Evolutionary conservation across 331 rosid species (phyloP).

Genomic region (Acacia pycnantha): DNA sequence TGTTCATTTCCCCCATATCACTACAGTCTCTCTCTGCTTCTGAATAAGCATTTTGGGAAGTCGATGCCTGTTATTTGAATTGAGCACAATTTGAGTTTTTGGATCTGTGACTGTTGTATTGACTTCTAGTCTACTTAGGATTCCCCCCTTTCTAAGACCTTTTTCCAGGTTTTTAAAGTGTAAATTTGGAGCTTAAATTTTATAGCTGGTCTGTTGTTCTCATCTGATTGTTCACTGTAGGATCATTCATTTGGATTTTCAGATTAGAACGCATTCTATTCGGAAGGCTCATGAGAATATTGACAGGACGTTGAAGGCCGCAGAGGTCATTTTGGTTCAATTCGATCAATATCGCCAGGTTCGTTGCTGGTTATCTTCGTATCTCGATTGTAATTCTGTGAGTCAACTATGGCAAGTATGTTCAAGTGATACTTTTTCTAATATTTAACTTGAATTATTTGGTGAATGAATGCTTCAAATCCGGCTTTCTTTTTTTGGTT

Average conservation of each 20-base stretch:
- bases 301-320: conserved; percentile 86
- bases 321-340: conserved; percentile 80
- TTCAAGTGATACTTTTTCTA: not conserved
- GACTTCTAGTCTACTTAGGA: conserved; percentile 39
- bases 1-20: not conserved
- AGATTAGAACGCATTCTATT: conserved; percentile 89
- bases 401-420: conserved; percentile 21
- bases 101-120: conserved; percentile 22
- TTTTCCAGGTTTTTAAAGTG: conserved; percentile 14
- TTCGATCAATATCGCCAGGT: conserved; percentile 95
- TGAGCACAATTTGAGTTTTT: conserved; percentile 9
- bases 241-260: conserved; percentile 35
- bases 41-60: not conserved
- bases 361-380: conserved; percentile 22
- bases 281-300: conserved; percentile 97
- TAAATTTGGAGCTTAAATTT: conserved; percentile 44
- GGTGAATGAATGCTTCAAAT: conserved; percentile 3
- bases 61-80: not conserved
- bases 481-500: not conserved
- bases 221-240: conserved; percentile 23
- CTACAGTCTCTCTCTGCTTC: conserved; percentile 17
- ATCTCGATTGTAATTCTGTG: conserved; percentile 25
- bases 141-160: not conserved
- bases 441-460: not conserved
- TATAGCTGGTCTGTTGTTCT: not conserved